A percentile compares a stretch with the other conserved stretches of the same genome.
These are phyloP conservation scores for Metschnikowia dekortorum DNA, from an alignment of 805 yeast genomes.

Conservation along the genomic window DNA sequence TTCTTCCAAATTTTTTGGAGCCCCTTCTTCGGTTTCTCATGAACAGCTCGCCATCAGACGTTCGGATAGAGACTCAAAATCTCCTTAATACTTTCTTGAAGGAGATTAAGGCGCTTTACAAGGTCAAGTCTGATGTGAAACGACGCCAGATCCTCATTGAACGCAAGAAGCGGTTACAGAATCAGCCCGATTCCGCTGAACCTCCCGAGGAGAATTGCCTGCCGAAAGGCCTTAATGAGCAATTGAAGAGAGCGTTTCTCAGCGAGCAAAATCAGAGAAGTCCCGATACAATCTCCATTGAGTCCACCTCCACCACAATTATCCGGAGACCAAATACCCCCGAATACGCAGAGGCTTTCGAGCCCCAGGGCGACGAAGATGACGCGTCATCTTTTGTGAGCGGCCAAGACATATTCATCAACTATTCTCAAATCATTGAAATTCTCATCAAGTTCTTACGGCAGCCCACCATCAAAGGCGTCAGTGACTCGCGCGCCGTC, in stretches of 20 bases:
- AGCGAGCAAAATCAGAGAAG: not conserved
- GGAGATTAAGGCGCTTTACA: constrained; percentile 75
- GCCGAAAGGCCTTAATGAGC: constrained; percentile 1
- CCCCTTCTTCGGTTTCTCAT: constrained; percentile 71
- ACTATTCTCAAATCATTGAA: constrained; percentile 74
- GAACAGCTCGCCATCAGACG: constrained; percentile 82
- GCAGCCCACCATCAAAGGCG: constrained; percentile 19
- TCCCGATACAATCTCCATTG: constrained; percentile 18
- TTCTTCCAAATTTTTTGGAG: constrained; percentile 83
- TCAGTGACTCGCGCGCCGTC: constrained; percentile 5
- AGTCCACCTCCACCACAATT: constrained; percentile 25
- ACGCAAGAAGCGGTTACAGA: constrained; percentile 5
- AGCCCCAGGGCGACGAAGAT: constrained; percentile 13
- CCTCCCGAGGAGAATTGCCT: not conserved
- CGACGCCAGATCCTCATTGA: constrained; percentile 19
- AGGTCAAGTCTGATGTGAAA: constrained; percentile 54
- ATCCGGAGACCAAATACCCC: constrained; percentile 12
- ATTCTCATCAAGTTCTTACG: constrained; percentile 75
- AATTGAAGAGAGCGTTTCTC: not conserved
- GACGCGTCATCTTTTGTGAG: constrained; percentile 28
- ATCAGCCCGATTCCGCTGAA: not conserved
- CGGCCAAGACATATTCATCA: constrained; percentile 74
- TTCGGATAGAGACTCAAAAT: constrained; percentile 77
- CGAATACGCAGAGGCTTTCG: not conserved
- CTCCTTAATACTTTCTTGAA: constrained; percentile 69